Percentiles rank a stretch among this genome's conserved stretches.
Conservation (phyloP, 2,329 filamentous ascomycete genomes). For the Exutisphaerella laricina region DNA sequence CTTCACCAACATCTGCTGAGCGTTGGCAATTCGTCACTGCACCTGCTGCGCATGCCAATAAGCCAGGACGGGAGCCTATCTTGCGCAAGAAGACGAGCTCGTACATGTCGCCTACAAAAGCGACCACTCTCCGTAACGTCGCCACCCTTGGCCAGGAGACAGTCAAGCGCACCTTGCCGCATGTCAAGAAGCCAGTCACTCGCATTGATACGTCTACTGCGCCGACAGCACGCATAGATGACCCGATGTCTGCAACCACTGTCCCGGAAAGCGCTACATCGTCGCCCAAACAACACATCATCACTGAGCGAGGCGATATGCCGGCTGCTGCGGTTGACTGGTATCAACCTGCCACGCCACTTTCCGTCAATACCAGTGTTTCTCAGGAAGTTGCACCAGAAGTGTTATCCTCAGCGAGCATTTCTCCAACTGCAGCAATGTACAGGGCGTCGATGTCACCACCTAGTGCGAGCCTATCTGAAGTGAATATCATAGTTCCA, state of each 20-base stretch:
- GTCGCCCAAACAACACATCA: not conserved
- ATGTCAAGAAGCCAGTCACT: slow-evolving; percentile 10
- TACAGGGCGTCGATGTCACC: not conserved
- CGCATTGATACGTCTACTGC: slow-evolving; percentile 8
- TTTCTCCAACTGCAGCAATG: not conserved
- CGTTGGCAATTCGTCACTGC: slow-evolving; percentile 1
- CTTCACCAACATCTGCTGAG: not conserved
- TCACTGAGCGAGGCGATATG: not conserved
- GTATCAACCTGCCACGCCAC: not conserved
- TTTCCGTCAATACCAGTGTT: not conserved
- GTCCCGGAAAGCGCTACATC: not conserved
- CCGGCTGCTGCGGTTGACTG: too few species aligned
- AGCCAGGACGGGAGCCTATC: slow-evolving; percentile 1
- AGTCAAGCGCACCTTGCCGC: slow-evolving; percentile 9
- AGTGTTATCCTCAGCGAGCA: not conserved
- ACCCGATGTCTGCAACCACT: not conserved
- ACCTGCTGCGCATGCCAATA: too few species aligned
- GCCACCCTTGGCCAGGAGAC: slow-evolving; percentile 22
- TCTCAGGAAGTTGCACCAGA: not conserved
- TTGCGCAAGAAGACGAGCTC: slow-evolving; percentile 28
- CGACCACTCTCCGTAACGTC: slow-evolving; percentile 24
- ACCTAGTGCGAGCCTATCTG: too few species aligned
- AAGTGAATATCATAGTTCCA: too few species aligned
- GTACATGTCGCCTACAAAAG: slow-evolving; percentile 31
- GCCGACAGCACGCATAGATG: not conserved